Evolutionary conservation across 2,329 filamentous ascomycete species (phyloP).

Genomic region (Aspergillus awamori): DNA sequence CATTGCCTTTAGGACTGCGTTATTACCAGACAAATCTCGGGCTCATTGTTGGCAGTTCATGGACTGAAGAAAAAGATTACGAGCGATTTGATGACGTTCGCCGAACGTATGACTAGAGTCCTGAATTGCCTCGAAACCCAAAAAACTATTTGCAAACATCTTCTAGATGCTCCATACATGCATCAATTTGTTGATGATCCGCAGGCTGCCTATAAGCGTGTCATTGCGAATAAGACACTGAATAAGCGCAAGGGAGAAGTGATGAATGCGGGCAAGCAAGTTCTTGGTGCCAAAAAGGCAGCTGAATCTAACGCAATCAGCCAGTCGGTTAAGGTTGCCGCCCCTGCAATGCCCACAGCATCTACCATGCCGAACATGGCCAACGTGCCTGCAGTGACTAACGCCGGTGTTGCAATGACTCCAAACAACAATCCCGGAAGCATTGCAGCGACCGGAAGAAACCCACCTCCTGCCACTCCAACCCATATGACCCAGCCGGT

Average conservation of each 20-base stretch:
- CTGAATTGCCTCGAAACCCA: slow-evolving; percentile 29
- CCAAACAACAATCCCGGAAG: not conserved
- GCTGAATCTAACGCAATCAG: not conserved
- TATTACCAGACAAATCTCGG: slow-evolving; percentile 29
- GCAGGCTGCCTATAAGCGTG: slow-evolving; percentile 29
- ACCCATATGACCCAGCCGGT: not conserved
- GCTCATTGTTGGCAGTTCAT: slow-evolving; percentile 30
- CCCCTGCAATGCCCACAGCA: not conserved
- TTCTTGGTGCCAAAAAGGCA: slow-evolving; percentile 14
- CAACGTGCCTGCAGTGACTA: no score
- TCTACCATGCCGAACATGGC: no score
- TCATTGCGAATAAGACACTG: slow-evolving; percentile 36
- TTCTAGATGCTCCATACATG: slow-evolving; percentile 39
- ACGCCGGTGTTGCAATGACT: not conserved
- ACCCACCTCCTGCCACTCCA: not conserved
- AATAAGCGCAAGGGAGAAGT: slow-evolving; percentile 37
- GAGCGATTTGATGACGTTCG: slow-evolving; percentile 24
- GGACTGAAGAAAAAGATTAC: slow-evolving; percentile 27
- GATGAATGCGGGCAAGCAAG: slow-evolving; percentile 38
- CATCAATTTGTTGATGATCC: slow-evolving; percentile 43
- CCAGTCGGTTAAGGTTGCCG: not conserved
- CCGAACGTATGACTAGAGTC: slow-evolving; percentile 22
- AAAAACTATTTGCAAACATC: slow-evolving; percentile 46
- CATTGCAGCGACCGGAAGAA: not conserved
- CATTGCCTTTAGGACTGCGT: slow-evolving; percentile 22